Evolutionary conservation across 495 filamentous ascomycete genomes (phyloP).

Genomic region (Schizothecium vesticola): DNA sequence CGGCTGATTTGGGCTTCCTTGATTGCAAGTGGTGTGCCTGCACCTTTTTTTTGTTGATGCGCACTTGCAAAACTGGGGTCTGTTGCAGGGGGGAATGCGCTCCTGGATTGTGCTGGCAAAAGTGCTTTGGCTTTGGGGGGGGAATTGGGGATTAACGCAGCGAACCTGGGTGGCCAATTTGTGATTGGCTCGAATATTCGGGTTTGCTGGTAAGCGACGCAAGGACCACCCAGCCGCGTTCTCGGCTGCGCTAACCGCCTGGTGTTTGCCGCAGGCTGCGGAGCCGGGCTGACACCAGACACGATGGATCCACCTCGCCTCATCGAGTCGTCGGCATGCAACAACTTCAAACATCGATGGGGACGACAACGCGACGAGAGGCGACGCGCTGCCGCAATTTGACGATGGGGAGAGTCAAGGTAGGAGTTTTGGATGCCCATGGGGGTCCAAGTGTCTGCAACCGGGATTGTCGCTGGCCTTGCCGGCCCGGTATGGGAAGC

Average conservation of each 20-base stretch:
- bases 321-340: background rate
- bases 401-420: background rate
- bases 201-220: conserved; percentile 10
- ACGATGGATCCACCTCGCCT: background rate
- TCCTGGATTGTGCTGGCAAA: conserved; percentile 24
- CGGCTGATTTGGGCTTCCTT: conserved; percentile 25
- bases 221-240: conserved; percentile 15
- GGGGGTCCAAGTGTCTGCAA: background rate
- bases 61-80: conserved; percentile 29
- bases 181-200: conserved; percentile 29
- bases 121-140: conserved; percentile 21
- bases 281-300: background rate
- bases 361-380: background rate
- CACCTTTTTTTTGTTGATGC: conserved; percentile 28
- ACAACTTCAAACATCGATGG: background rate
- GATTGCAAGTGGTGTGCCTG: background rate
- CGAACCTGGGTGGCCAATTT: conserved; percentile 18
- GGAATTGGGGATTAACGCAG: conserved; percentile 21
- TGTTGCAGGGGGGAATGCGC: conserved; percentile 29
- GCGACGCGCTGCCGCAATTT: background rate
- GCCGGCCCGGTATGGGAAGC: background rate
- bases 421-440: background rate
- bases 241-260: conserved; percentile 9
- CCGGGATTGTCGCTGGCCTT: background rate
- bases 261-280: conserved; percentile 3